Evolutionary conservation across 257 asterid species (phyloP).

Genomic region (Solanum bulbocastanum): DNA sequence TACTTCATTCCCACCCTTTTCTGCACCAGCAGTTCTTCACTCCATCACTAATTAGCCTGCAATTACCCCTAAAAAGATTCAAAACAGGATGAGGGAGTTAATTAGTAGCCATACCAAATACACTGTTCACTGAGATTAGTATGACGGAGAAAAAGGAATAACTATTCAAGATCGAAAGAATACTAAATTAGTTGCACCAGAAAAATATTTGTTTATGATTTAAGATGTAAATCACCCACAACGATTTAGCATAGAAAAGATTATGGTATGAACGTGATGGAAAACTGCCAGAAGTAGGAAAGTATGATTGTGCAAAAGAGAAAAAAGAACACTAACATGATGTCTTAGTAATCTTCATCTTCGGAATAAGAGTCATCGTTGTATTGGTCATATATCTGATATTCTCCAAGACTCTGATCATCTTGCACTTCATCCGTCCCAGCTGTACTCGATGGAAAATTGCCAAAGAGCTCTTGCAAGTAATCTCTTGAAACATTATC

Average conservation of each 20-base stretch:
- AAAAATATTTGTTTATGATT: neutral
- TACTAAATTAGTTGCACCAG: neutral
- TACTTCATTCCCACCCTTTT: neutral
- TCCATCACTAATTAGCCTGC: neutral
- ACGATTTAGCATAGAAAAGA: neutral
- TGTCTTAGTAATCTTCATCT: slow-evolving; percentile 37
- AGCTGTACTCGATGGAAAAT: slow-evolving; percentile 45
- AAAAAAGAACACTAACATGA: neutral
- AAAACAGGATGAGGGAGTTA: neutral
- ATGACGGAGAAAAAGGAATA: neutral
- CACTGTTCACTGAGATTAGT: neutral
- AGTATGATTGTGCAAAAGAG: neutral
- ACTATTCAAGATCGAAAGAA: neutral
- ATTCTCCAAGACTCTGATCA: slow-evolving; percentile 45
- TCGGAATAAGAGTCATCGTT: slow-evolving; percentile 49
- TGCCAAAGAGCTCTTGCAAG: slow-evolving; percentile 83
- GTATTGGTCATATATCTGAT: slow-evolving; percentile 61
- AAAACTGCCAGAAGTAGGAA: neutral
- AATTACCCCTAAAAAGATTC: neutral
- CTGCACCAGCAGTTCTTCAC: neutral
- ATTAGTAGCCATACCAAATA: neutral
- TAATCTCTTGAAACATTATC: slow-evolving; percentile 60
- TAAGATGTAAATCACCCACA: neutral
- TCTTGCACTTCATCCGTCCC: slow-evolving; percentile 28
- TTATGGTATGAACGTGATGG: neutral